Evolutionary conservation across 495 filamentous ascomycete species (phyloP).

Genomic region (Xanthoparmelia taractica): DNA sequence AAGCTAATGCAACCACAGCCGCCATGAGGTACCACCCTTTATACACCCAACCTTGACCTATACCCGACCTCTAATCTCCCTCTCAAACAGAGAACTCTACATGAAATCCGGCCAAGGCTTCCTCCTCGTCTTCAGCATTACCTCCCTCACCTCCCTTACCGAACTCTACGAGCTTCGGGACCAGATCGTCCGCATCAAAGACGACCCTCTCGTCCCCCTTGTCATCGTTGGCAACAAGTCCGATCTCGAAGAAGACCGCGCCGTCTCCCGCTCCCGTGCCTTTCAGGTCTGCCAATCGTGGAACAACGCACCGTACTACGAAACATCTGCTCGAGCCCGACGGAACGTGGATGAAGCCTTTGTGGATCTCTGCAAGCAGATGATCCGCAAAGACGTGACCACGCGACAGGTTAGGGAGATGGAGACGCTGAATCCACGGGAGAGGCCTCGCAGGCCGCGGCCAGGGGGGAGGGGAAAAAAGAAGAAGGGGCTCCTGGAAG

Average conservation of each 20-base stretch:
- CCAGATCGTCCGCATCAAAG: constrained; percentile 95
- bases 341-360: constrained; percentile 96
- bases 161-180: constrained; percentile 86
- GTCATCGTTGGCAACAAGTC: constrained; percentile 98
- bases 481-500: neutral
- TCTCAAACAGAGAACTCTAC: constrained; percentile 60
- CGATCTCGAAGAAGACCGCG: constrained; percentile 86
- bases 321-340: constrained; percentile 75
- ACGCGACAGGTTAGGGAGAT: constrained; percentile 38
- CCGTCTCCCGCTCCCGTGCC: constrained; percentile 71
- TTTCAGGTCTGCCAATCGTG: constrained; percentile 83
- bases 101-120: constrained; percentile 97
- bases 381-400: constrained; percentile 64
- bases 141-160: constrained; percentile 72
- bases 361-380: constrained; percentile 84
- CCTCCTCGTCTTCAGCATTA: constrained; percentile 95
- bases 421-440: constrained; percentile 34
- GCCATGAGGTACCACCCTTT: constrained; percentile 21
- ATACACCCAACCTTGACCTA: constrained; percentile 12
- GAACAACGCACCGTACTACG: constrained; percentile 90
- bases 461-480: neutral
- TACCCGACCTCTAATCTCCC: constrained; percentile 10
- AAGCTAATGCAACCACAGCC: constrained; percentile 15
- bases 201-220: constrained; percentile 82
- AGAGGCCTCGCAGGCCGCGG: constrained; percentile 5